Conservation (phyloP, 2,329 filamentous ascomycete species). For the Helotiales sp. region DNA sequence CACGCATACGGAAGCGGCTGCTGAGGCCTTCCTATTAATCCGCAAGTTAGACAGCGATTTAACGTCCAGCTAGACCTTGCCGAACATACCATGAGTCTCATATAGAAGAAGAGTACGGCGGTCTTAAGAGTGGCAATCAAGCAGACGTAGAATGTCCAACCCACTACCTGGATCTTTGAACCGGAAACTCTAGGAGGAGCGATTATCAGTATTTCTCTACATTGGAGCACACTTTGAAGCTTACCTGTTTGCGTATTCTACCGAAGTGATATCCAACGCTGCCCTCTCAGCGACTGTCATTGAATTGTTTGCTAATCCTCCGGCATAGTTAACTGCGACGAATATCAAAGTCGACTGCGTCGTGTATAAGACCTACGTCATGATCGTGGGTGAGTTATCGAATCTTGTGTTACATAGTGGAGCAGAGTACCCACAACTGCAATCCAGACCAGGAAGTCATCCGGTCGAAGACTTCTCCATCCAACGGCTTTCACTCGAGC, state of each 20-base stretch:
- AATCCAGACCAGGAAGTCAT: constrained; percentile 64
- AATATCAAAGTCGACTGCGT: constrained; percentile 56
- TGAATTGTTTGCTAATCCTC: constrained; percentile 60
- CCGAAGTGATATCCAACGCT: constrained; percentile 49
- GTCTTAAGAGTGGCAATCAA: constrained; percentile 59
- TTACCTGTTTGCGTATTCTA: constrained; percentile 50
- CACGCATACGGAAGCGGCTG: constrained; percentile 49
- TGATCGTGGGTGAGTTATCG: too few species aligned
- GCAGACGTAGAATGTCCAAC: constrained; percentile 59
- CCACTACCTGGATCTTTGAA: constrained; percentile 57
- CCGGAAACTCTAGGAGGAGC: constrained; percentile 52
- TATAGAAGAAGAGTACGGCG: constrained; percentile 62
- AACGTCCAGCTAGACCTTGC: neutral
- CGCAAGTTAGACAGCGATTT: constrained; percentile 3
- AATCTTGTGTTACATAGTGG: neutral
- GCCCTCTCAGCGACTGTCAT: constrained; percentile 58
- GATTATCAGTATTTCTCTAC: neutral
- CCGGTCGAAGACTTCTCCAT: constrained; percentile 55
- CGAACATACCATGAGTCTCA: constrained; percentile 52
- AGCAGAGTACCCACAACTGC: constrained; percentile 51
- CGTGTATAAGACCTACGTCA: constrained; percentile 53
- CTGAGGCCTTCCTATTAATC: constrained; percentile 40
- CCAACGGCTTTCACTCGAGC: constrained; percentile 56
- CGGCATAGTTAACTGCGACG: constrained; percentile 52
- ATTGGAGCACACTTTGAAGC: neutral